Evolutionary conservation across 2,329 filamentous ascomycete genomes (phyloP).

Genomic region (Neonectria ditissima): DNA sequence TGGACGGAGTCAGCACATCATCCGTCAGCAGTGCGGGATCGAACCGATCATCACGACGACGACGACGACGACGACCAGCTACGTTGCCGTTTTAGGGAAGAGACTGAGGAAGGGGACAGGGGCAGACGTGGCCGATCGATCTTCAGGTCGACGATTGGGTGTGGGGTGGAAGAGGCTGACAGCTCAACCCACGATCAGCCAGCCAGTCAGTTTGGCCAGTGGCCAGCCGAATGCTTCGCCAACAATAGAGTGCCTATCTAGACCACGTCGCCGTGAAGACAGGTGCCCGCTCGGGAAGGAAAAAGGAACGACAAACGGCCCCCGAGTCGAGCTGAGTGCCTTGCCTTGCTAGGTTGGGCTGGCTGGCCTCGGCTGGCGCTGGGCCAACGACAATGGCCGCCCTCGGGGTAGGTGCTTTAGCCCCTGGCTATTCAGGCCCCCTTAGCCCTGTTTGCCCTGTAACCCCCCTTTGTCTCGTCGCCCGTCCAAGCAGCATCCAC

Average conservation of each 20-base stretch:
- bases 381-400: slow-evolving; percentile 20
- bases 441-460: background rate
- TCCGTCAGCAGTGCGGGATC: background rate
- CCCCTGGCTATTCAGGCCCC: slow-evolving; percentile 3
- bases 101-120: slow-evolving; percentile 4
- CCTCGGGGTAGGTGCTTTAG: slow-evolving; percentile 10
- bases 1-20: slow-evolving; percentile 6
- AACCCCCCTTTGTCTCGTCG: background rate
- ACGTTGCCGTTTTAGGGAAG: slow-evolving; percentile 17
- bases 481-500: background rate
- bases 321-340: slow-evolving; percentile 5
- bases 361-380: slow-evolving; percentile 20
- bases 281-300: too few relatives aligned
- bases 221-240: too few relatives aligned
- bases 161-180: slow-evolving; percentile 4
- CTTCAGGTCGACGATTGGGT: slow-evolving; percentile 21
- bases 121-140: slow-evolving; percentile 21
- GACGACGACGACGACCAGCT: background rate
- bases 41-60: slow-evolving; percentile 12
- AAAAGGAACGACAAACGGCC: too few relatives aligned
- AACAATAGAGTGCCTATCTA: too few relatives aligned
- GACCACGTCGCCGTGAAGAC: background rate
- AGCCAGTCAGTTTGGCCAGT: background rate
- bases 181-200: slow-evolving; percentile 12
- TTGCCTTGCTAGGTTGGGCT: background rate